Conservation (phyloP, 345 rosid genomes). For the Acer yangbiense region DNA sequence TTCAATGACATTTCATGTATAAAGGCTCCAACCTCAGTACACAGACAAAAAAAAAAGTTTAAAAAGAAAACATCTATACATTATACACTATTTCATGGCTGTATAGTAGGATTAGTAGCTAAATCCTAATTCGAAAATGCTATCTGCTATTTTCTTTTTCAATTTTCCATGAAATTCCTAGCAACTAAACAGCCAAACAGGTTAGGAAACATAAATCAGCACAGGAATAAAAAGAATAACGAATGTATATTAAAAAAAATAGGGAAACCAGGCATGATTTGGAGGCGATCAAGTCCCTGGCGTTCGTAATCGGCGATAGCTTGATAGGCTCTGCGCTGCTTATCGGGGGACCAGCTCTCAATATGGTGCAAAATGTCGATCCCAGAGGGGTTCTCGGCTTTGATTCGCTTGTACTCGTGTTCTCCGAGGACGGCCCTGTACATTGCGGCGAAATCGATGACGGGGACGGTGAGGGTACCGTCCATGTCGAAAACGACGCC, state of each 20-base stretch:
- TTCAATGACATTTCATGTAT: not conserved
- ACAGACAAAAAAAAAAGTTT: too few species aligned
- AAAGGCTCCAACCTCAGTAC: not conserved
- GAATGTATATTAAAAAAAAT: not conserved
- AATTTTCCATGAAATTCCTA: not conserved
- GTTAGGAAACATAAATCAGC: too few species aligned
- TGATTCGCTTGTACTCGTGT: conserved; percentile 63
- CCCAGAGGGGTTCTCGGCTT: conserved; percentile 70
- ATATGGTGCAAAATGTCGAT: conserved; percentile 83
- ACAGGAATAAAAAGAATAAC: not conserved
- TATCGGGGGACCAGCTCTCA: conserved; percentile 67
- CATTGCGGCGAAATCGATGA: conserved; percentile 89
- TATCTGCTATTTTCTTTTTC: not conserved
- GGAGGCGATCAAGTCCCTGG: conserved; percentile 77
- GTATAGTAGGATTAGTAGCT: not conserved
- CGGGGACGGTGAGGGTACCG: conserved; percentile 91
- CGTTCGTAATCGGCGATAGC: conserved; percentile 72
- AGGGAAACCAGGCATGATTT: conserved; percentile 84
- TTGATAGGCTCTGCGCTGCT: conserved; percentile 60
- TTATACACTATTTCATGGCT: not conserved
- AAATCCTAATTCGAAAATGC: too few species aligned
- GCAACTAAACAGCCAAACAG: not conserved
- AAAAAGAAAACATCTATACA: not conserved
- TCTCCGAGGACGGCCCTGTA: conserved; percentile 83
- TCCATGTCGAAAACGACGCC: conserved; percentile 87